Percentiles rank a stretch among this genome's conserved stretches.
Evolutionary conservation across 2,329 filamentous ascomycete species (phyloP).

Genomic region (Conoideocrella luteorostrata): DNA sequence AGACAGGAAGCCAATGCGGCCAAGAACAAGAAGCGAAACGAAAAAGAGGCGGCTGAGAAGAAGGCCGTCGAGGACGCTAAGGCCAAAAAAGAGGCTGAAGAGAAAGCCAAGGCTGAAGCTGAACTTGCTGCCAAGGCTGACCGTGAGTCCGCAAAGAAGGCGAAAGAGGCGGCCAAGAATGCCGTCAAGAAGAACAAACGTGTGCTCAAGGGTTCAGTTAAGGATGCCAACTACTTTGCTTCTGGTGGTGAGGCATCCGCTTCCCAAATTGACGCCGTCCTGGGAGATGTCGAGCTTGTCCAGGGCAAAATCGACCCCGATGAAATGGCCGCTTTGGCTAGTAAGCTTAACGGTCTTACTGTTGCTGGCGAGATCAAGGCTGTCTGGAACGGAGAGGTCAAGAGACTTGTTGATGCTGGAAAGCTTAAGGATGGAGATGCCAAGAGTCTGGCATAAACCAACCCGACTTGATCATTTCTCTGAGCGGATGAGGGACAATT

Average conservation of each 20-base stretch:
- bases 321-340: constrained; percentile 77
- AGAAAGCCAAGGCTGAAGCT: constrained; percentile 70
- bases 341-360: constrained; percentile 73
- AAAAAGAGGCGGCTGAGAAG: constrained; percentile 88
- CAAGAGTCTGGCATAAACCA: constrained; percentile 53
- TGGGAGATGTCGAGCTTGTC: constrained; percentile 79
- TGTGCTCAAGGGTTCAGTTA: constrained; percentile 85
- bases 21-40: constrained; percentile 92
- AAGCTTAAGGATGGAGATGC: constrained; percentile 81
- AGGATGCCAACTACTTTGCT: constrained; percentile 96
- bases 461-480: too few species aligned
- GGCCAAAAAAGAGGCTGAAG: constrained; percentile 78
- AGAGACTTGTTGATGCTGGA: constrained; percentile 70
- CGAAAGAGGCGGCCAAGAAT: constrained; percentile 97
- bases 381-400: constrained; percentile 72
- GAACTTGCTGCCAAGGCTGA: constrained; percentile 82
- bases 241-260: constrained; percentile 65
- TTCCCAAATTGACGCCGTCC: constrained; percentile 71
- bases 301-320: constrained; percentile 86
- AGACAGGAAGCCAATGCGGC: constrained; percentile 81
- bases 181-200: constrained; percentile 99
- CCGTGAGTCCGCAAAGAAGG: constrained; percentile 83
- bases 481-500: too few species aligned
- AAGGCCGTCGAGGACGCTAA: constrained; percentile 78
- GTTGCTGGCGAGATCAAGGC: constrained; percentile 78